Evolutionary conservation across 2,329 filamentous ascomycete species (phyloP), one percentile per base, ranked within the genome.

Genomic region (Onygenales sp.): DNA sequence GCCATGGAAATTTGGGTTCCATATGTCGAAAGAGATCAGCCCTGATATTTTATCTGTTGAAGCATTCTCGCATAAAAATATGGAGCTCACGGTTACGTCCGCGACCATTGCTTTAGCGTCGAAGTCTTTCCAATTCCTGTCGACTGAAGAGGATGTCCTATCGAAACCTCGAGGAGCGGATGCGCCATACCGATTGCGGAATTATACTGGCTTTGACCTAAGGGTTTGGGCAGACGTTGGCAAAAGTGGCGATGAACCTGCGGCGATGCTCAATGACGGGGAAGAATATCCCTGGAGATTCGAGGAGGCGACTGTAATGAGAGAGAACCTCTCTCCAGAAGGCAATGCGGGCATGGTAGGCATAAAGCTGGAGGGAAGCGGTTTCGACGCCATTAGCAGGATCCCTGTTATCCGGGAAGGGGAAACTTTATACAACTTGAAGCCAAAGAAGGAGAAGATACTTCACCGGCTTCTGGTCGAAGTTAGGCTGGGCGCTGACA

Each of bases 211-310:
- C 0, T 98, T 97, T 62, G 86, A 91, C 53, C 80, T 95, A 27
- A 81, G 87, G 52, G 80, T 98, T 2, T 90, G 90, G 77, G 86
- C 88, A 43, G 88, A 88, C 70, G 82, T 83, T 51, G 82, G 80
- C 52, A 79, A 84, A n/a, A 85, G 86, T 52, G 81, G 84, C 42
- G 79, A 81, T 57, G 81, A 70, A 2, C 70, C 80, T n/a, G 85
- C 85, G 4, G 82, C 87, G 2, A 90, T 86, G 57, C 76, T 98
- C 0, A 81, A 82, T 54, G 94, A 98, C 63, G 94, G 93, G 7
- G 83, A 95, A 63, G 93, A 98, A 69, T 84, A 83, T 2, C 89
- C 92, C 1, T 98, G 93, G 93, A 86, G 90, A 59, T 98, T 98
- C 58, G 93, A 98, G 69, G 90, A 96, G 60, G 93, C 92, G 73